Conservation (phyloP, 805 yeast species). For the Candida sphagnicola region DNA sequence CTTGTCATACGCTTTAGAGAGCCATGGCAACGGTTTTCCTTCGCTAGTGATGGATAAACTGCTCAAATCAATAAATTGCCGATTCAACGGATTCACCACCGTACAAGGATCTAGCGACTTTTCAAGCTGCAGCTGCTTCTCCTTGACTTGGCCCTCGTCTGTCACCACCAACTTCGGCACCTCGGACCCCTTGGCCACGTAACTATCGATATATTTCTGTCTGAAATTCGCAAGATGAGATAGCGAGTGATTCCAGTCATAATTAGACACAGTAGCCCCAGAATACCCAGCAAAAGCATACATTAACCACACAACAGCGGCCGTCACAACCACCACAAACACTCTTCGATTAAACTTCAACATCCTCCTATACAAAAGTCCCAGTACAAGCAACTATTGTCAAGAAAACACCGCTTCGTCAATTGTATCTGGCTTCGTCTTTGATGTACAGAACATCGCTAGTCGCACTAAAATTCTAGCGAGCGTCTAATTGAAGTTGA, state of each 20-base stretch:
- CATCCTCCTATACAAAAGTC: neutral
- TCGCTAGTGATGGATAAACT: constrained; percentile 46
- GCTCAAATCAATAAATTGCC: constrained; percentile 51
- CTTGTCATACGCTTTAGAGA: constrained; percentile 66
- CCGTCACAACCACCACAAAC: neutral
- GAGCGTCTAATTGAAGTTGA: no score
- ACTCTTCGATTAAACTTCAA: constrained; percentile 1
- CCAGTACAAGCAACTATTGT: neutral
- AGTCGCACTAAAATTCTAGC: no score
- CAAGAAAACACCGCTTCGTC: no score
- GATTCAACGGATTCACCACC: constrained; percentile 32
- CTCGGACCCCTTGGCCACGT: no score
- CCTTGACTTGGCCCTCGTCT: neutral
- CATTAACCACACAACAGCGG: neutral
- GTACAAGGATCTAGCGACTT: constrained; percentile 32
- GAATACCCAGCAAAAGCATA: no score
- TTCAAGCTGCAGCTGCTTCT: neutral
- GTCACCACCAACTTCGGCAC: neutral
- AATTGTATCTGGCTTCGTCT: no score
- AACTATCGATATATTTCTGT: no score
- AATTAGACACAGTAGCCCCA: no score
- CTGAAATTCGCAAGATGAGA: neutral
- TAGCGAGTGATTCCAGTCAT: neutral
- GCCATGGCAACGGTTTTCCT: constrained; percentile 52
- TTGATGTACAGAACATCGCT: no score